Evolutionary conservation across 2,329 filamentous ascomycete species (phyloP).

Genomic region (Arthroderma sp.): DNA sequence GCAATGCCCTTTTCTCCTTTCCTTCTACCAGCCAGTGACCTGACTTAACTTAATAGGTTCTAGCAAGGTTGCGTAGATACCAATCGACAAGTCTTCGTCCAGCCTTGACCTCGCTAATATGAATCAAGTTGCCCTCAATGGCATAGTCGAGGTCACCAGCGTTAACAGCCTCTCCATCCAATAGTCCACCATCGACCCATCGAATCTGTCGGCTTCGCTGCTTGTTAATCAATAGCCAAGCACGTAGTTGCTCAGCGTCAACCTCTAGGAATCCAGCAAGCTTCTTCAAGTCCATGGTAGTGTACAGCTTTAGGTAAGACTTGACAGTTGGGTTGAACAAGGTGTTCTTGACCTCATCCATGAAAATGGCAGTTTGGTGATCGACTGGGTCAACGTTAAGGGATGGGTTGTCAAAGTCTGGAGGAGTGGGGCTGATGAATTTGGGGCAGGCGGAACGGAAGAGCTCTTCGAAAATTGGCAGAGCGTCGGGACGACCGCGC

Average conservation of each 20-base stretch:
- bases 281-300: constrained; percentile 98
- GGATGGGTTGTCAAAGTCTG: constrained; percentile 94
- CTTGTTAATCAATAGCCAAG: constrained; percentile 94
- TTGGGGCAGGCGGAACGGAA: constrained; percentile 98
- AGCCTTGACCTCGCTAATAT: constrained; percentile 97
- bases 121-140: constrained; percentile 90
- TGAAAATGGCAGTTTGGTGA: constrained; percentile 95
- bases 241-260: constrained; percentile 86
- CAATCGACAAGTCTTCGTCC: constrained; percentile 95
- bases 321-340: constrained; percentile 96
- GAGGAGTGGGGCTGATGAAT: constrained; percentile 95
- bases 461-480: constrained; percentile 95
- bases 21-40: background rate
- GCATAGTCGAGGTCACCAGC: constrained; percentile 95
- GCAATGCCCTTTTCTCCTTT: background rate
- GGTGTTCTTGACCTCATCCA: constrained; percentile 99
- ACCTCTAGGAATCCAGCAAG: constrained; percentile 94
- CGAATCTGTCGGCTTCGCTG: constrained; percentile 93
- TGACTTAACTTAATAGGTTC: constrained; percentile 59
- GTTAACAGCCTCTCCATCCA: constrained; percentile 87
- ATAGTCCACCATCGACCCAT: constrained; percentile 77
- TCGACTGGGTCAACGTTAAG: constrained; percentile 94
- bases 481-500: constrained; percentile 84
- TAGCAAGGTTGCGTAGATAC: constrained; percentile 93
- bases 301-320: constrained; percentile 98